Base-by-base conservation (phyloP, 345 rosid genomes). In the Aurinia saxatilis region DNA sequence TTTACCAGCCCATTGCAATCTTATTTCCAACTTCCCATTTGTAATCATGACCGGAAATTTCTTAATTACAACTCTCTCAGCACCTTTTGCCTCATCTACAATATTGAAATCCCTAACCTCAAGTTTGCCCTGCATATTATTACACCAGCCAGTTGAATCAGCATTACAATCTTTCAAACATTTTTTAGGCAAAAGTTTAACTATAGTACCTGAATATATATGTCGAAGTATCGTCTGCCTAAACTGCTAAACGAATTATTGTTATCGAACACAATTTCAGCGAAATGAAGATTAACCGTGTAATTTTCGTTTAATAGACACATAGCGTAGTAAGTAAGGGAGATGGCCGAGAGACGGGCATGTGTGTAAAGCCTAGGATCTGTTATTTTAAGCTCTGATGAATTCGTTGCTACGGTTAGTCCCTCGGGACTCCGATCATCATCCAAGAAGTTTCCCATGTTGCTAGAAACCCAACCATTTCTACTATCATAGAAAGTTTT, bases 231-330 rank as follows among this genome's bases (percentile, higher is more conserved):
- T 25, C 86, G 75, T 72, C 78, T 82, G 27, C 97, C 95, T n/a
- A 80, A 62, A 68, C 76, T 81, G 10, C 0, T 1, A 53, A 52
- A 82, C 2, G 73, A 66, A 31, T 63, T 59, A 47, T 76, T 72
- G 36, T 65, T 51, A 2, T 37, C 65, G 79, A 84, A 81, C 75
- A 70, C 58, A 18, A 81, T 84, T 74, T 90, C 95, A 15, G 88
- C 88, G 53, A 90, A 90, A 67, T 90, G 95, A 59, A 90, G 97
- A 53, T 71, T 82, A 36, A 90, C 85, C 0, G 70, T 77, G 65
- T 87, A 87, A 31, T 57, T 81, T 33, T 85, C 81, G 25, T 73
- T 16, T 69, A 46, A 65, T 12, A 84, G 70, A 65, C 91, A 87
- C 21, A 74, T 75, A 12, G 82, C 81, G 34, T 73, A 79, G 68